phyloP scores from a whole-genome alignment of 169 alveolate species.

The Plasmodium yoelii region DNA sequence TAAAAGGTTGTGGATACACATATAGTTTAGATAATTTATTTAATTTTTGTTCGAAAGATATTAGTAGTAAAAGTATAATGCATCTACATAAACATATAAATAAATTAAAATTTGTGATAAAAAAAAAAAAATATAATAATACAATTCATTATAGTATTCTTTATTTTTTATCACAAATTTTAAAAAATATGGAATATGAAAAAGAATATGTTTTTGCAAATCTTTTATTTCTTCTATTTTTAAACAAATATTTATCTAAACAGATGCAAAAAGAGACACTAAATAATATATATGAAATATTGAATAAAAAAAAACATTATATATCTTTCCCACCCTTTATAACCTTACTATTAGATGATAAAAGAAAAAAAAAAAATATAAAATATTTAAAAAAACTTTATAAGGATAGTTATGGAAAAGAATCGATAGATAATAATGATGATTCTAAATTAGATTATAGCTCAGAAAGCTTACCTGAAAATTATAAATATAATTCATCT shows the following conservation, averaged over 20 bases:
- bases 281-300: constrained; percentile 38
- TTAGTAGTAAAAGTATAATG: constrained; percentile 32
- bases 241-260: constrained; percentile 17
- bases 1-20: too few relatives aligned
- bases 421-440: not conserved
- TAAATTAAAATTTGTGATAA: constrained; percentile 25
- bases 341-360: constrained; percentile 41
- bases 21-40: not conserved
- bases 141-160: constrained; percentile 27
- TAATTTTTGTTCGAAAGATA: constrained; percentile 12
- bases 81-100: constrained; percentile 21
- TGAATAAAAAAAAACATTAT: constrained; percentile 46
- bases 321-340: constrained; percentile 60
- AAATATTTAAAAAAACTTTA: constrained; percentile 26
- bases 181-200: constrained; percentile 6
- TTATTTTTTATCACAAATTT: constrained; percentile 10
- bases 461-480: too few relatives aligned
- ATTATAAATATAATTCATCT: not conserved
- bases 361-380: constrained; percentile 21
- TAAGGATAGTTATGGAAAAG: not conserved
- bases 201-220: constrained; percentile 14
- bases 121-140: constrained; percentile 14
- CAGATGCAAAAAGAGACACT: constrained; percentile 41
- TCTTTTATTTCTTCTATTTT: constrained; percentile 19
- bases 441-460: too few relatives aligned